phyloP scores from a whole-genome alignment of 345 rosid genomes.

The Acer negundo region DNA sequence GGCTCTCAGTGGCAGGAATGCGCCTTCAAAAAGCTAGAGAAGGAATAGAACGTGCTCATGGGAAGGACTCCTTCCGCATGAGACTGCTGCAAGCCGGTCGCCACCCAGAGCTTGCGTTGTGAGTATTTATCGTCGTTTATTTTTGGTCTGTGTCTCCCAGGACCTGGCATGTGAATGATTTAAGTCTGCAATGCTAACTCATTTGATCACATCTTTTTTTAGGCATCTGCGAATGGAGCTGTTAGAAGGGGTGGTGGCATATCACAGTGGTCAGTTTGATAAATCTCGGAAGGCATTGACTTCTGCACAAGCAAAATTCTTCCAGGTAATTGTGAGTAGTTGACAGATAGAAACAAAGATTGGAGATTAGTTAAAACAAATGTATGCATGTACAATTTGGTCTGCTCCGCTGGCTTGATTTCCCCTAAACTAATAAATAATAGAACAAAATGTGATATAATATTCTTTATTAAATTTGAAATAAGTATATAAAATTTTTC shows the following conservation, averaged over 20 bases:
- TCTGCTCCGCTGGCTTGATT: background rate
- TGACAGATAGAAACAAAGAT: background rate
- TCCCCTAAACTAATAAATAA: background rate
- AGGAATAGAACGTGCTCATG: constrained; percentile 90
- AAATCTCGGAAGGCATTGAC: constrained; percentile 57
- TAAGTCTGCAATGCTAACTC: constrained; percentile 19
- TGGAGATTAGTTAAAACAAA: background rate
- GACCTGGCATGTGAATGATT: background rate
- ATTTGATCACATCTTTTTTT: constrained; percentile 17
- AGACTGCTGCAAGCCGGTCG: constrained; percentile 83
- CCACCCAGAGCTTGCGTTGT: constrained; percentile 81
- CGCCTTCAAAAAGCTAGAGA: constrained; percentile 85
- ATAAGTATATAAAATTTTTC: background rate
- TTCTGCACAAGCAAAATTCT: constrained; percentile 75
- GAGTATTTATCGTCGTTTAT: constrained; percentile 30
- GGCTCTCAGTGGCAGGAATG: constrained; percentile 83
- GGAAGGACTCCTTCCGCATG: constrained; percentile 83
- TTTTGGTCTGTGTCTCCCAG: background rate
- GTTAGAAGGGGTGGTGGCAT: constrained; percentile 93
- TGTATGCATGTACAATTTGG: background rate
- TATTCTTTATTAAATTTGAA: background rate
- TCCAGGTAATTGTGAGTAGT: constrained; percentile 50
- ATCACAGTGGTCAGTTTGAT: constrained; percentile 75
- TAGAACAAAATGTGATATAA: background rate
- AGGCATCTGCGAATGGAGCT: constrained; percentile 88